Conservation (phyloP, 139 green algal species). For the Auxenochlorella pyrenoidosa region DNA sequence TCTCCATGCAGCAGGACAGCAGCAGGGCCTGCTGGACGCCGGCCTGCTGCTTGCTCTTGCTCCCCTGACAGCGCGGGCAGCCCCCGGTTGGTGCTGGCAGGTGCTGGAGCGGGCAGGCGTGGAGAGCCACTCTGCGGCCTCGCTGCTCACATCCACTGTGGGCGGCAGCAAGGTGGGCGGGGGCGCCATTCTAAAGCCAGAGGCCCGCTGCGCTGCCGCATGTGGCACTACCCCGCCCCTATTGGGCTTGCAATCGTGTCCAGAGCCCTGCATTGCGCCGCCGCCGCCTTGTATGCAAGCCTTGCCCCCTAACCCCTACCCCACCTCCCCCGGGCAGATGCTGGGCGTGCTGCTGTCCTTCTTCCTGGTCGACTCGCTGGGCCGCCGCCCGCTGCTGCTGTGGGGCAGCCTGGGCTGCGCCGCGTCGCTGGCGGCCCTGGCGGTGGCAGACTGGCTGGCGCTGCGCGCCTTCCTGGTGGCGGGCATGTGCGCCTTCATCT, state of each 20-base stretch:
- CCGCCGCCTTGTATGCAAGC: not conserved
- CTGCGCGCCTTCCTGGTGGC: conserved; percentile 50
- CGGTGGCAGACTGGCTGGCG: conserved; percentile 31
- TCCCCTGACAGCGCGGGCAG: too few species aligned
- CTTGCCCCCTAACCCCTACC: too few species aligned
- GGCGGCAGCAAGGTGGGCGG: conserved; percentile 61
- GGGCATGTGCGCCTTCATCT: conserved; percentile 83
- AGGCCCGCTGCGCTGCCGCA: too few species aligned
- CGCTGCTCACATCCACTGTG: conserved; percentile 60
- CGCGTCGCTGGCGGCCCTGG: conserved; percentile 45
- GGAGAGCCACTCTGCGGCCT: conserved; percentile 43
- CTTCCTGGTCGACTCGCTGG: conserved; percentile 72
- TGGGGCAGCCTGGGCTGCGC: conserved; percentile 62
- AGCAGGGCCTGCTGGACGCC: too few species aligned
- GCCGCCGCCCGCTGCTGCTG: conserved; percentile 81
- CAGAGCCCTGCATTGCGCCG: not conserved
- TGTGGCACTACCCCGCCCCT: too few species aligned
- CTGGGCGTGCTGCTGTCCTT: conserved; percentile 57
- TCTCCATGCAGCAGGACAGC: too few species aligned
- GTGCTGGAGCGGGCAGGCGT: conserved; percentile 54
- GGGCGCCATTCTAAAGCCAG: not conserved
- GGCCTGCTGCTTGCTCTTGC: too few species aligned
- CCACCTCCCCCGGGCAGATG: conserved; percentile 46
- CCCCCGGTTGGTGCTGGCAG: not conserved
- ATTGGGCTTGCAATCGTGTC: too few species aligned